Base-by-base conservation (phyloP, 2,329 filamentous ascomycete species). In the Ascochyta pisi region DNA sequence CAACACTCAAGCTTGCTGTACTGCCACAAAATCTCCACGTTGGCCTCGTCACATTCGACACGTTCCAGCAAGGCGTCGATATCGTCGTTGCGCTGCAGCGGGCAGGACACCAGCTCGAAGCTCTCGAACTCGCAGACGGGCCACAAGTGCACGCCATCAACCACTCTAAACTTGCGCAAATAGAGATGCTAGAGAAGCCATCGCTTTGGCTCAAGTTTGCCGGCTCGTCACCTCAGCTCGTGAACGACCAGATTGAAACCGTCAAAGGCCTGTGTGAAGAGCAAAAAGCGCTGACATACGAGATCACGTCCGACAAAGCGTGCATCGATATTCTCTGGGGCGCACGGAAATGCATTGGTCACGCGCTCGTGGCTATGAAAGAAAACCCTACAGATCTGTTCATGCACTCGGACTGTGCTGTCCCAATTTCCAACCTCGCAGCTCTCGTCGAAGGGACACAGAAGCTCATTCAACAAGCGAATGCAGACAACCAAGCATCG, bases 111-210 rank as follows among this genome's bases (percentile, higher is more conserved):
- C 88, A 89, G n/a, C 86, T 96, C 26, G 92, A 93, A 1, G 93
- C 92, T 4, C 84, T 97, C 26, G 93, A 96, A 77, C 88, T 97
- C 50, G 81, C 96, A 22, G 93, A 96, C 76, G 91, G 94, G 69
- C 87, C 90, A 48, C 90, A 95, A 79, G 96, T 96, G 85, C 76
- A 79, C 33, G 83, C 86, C 8, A 83, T 90, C 58, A 90, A 91
- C 76, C 77, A 81, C 22, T 85, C 86, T 1, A 85, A 86, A 0
- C 67, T 72, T 10, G 58, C 84, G 0, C 81, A 80, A 10, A 82
- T 85, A 12, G 76, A 77, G 38, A 90, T 89, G 86, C 81, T 82
- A 44, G 89, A 91, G 68, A 75, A 75, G 0, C 86, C 89, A 0
- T 91, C 89, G 0, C 76, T 92, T 3, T 92, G 92, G 66, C 83